A percentile compares a stretch with the other conserved stretches of the same genome.
Conservation (phyloP, 202 grass and related monocot genomes). For the Musa balbisiana region DNA sequence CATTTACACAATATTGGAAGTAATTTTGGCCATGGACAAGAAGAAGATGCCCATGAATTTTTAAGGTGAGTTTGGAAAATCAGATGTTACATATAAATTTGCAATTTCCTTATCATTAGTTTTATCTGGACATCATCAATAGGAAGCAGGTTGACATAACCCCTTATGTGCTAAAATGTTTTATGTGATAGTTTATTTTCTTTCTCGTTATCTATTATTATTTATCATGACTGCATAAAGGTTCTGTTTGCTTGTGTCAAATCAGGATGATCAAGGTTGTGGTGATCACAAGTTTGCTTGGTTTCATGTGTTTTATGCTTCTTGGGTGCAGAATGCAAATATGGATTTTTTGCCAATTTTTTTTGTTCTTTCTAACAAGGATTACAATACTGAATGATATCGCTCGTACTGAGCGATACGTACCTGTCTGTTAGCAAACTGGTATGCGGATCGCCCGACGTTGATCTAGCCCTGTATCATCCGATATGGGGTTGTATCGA, state of each 20-base stretch:
- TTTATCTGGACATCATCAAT: not conserved
- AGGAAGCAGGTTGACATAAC: not conserved
- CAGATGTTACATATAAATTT: slow-evolving; percentile 15
- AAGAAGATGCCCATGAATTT: slow-evolving; percentile 27
- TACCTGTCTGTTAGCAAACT: no score
- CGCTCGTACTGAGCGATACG: no score
- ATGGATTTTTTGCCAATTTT: no score
- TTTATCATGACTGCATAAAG: not conserved
- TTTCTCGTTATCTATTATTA: not conserved
- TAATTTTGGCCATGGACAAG: slow-evolving; percentile 7
- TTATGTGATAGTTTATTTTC: not conserved
- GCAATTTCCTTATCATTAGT: not conserved
- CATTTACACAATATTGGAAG: slow-evolving; percentile 15
- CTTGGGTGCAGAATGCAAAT: not conserved
- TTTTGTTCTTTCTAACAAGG: not conserved
- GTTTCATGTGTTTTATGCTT: not conserved
- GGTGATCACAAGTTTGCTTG: not conserved
- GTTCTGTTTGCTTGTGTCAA: not conserved
- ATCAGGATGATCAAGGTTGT: not conserved
- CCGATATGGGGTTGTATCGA: no score
- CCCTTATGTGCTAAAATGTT: not conserved
- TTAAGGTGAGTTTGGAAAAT: slow-evolving; percentile 19
- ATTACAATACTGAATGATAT: no score
- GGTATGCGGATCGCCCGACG: no score
- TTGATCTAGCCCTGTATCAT: no score